Conservation (phyloP, 2,329 filamentous ascomycete genomes). For the Colletotrichum shisoi region DNA sequence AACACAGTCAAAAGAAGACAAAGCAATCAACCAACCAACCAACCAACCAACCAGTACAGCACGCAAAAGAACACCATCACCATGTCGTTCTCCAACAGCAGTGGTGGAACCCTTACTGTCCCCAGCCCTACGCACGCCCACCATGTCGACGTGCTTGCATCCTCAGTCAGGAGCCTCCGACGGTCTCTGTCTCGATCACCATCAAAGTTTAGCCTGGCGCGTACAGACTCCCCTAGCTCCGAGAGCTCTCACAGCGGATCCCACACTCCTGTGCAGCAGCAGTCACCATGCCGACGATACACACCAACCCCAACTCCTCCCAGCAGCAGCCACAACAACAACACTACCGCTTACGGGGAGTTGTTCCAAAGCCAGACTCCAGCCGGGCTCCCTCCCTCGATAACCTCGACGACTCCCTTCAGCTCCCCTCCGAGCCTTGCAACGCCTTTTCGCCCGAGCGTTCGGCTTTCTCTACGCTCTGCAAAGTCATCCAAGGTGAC, state of each 20-base stretch:
- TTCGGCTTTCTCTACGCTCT: conserved; percentile 71
- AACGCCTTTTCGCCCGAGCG: conserved; percentile 71
- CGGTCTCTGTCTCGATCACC: conserved; percentile 93
- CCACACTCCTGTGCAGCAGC: conserved; percentile 37
- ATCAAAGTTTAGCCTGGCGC: conserved; percentile 78
- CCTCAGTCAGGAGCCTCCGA: conserved; percentile 81
- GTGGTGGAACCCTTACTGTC: conserved; percentile 82
- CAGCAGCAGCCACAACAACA: conserved; percentile 46
- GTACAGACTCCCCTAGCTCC: conserved; percentile 58
- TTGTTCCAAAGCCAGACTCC: conserved; percentile 44
- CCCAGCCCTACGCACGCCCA: conserved; percentile 85
- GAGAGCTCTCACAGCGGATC: conserved; percentile 54
- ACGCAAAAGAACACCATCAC: conserved; percentile 41
- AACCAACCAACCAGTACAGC: conserved; percentile 1
- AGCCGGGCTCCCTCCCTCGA: conserved; percentile 41
- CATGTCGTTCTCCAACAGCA: conserved; percentile 67
- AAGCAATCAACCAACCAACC: not conserved
- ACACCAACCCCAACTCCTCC: conserved; percentile 40
- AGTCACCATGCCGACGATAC: conserved; percentile 58
- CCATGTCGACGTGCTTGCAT: conserved; percentile 78
- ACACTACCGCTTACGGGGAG: conserved; percentile 43
- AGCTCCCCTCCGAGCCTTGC: conserved; percentile 57
- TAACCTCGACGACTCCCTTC: conserved; percentile 46
- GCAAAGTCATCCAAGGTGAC: conserved; percentile 67
- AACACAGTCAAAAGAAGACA: conserved; percentile 13